Percentiles rank a stretch among this genome's conserved stretches.
Evolutionary conservation across 768 basidiomycete species (phyloP).

Genomic region (Mycena rosella): DNA sequence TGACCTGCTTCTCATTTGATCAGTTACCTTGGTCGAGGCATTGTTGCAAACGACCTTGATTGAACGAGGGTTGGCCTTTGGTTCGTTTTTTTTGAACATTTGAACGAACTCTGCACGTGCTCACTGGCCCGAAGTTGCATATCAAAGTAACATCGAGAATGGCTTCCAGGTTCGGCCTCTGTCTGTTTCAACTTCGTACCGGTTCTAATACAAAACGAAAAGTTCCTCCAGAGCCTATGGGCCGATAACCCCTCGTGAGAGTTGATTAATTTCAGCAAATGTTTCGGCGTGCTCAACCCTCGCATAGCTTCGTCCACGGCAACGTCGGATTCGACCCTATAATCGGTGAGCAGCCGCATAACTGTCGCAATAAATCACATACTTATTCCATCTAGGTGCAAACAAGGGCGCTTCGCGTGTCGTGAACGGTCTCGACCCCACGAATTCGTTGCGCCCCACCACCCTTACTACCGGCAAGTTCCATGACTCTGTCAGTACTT

Average conservation of each 20-base stretch:
- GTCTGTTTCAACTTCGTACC: no score
- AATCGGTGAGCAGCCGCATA: not conserved
- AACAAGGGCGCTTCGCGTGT: not conserved
- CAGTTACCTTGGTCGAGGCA: conserved; percentile 12
- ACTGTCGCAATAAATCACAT: not conserved
- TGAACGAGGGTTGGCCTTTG: no score
- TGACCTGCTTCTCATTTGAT: no score
- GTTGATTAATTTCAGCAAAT: not conserved
- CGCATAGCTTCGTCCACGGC: not conserved
- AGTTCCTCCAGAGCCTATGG: conserved; percentile 22
- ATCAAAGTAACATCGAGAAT: not conserved
- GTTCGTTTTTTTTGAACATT: not conserved
- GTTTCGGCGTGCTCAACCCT: not conserved
- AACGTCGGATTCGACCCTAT: conserved; percentile 22
- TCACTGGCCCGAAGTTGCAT: conserved; percentile 6
- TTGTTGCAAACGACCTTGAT: not conserved
- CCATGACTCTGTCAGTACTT: not conserved
- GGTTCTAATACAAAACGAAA: not conserved
- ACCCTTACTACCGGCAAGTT: conserved; percentile 23
- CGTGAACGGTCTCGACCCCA: conserved; percentile 26
- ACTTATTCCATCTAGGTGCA: not conserved
- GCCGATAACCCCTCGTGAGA: conserved; percentile 10
- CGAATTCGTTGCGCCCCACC: not conserved
- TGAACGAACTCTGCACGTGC: not conserved
- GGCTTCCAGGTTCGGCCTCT: no score